Evolutionary conservation across 768 basidiomycete genomes (phyloP), one percentile per base, ranked within the genome.

Genomic region (Tylopilus vinaceipallidus): DNA sequence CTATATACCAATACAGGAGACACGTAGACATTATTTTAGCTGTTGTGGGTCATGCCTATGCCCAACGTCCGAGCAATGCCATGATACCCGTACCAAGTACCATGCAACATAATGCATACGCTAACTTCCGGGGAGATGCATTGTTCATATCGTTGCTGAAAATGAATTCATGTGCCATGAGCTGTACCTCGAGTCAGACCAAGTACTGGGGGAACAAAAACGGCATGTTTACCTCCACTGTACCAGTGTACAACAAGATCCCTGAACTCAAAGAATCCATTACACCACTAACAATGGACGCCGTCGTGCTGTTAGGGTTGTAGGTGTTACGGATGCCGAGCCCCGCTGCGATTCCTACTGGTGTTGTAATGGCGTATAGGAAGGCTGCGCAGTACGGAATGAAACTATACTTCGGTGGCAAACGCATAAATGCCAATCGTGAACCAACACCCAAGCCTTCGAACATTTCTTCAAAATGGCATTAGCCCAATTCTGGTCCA

Each of bases 371-470:
- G 2, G 84, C 87, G 61, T 86, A 95, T 12, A 87, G 47, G 11
- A 81, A 8, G 5, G 84, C 89, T 3, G 75, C 89, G 27, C 69
- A 55, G 37, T 81, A 62, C 4, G 89, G 86, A 2, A 88, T 64
- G 67, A 71, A 83, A 46, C 63, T 69, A 60, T 82, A 88, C 50
- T 66, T 63, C 1, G 63, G 54, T 0, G 88, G 77, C 2, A 93
- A 72, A 16, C 71, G 69, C 62, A 98, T 77, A 65, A 76, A 83
- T 2, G 95, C 91, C 11, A 98, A 74, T 9, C 95, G 88, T 0
- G 93, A 85, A 9, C 95, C 95, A 19, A 98, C 74, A 65, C 93
- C 95, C 38, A 98, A 79, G 19, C 94, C 95, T 67, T 98, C 95
- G 61, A 98, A 98, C 36, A 81, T 88, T 78, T 95, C 90, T 93